phyloP scores from a whole-genome alignment of 164 flowering plant species.

The Kalanchoe fedtschenkoi region DNA sequence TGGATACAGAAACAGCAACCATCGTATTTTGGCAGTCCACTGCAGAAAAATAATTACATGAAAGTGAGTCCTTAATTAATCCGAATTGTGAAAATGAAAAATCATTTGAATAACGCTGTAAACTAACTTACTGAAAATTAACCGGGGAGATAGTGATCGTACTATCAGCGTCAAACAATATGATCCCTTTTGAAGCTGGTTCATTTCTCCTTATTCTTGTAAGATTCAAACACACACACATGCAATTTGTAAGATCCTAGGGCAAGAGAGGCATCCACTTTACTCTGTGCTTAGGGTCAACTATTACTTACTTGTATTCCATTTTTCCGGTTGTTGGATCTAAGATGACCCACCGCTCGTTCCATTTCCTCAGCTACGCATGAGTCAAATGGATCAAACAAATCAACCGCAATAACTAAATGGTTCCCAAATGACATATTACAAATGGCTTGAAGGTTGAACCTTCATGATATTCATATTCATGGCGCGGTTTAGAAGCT shows the following conservation, averaged over 20 bases:
- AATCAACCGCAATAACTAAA: background rate
- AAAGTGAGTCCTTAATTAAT: background rate
- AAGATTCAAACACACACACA: background rate
- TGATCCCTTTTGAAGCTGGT: conserved; percentile 69
- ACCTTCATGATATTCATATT: background rate
- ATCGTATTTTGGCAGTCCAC: conserved; percentile 94
- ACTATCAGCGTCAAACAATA: conserved; percentile 78
- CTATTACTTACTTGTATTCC: conserved; percentile 82
- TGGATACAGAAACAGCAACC: conserved; percentile 99
- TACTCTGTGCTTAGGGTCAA: background rate
- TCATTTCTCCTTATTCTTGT: conserved; percentile 81
- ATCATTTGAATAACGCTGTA: background rate
- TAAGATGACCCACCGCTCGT: conserved; percentile 90
- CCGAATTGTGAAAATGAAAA: background rate
- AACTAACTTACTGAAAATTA: conserved; percentile 71
- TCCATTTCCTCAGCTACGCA: conserved; percentile 88
- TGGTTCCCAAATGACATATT: background rate
- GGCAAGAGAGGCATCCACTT: background rate
- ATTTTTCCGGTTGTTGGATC: conserved; percentile 96
- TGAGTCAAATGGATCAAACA: background rate
- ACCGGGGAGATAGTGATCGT: conserved; percentile 80
- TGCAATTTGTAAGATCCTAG: background rate
- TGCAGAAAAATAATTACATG: conserved; percentile 26
- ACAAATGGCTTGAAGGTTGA: too few relatives aligned
- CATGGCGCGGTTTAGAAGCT: background rate